These are phyloP conservation scores for Tetracentron sinense DNA, from an alignment of 164 flowering plant genomes.

Conservation along the genomic window DNA sequence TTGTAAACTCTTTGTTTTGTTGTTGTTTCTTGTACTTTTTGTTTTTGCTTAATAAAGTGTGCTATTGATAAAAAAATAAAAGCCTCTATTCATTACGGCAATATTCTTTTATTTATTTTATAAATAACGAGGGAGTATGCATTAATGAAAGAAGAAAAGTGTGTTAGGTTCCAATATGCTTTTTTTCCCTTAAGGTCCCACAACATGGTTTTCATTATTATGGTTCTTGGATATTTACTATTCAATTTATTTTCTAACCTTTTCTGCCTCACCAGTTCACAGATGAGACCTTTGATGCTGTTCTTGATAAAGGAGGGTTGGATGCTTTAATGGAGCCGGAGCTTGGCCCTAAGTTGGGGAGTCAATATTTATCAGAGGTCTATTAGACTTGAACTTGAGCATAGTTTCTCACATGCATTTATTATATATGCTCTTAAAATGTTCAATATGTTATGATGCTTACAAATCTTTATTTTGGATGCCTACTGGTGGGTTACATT, in stretches of 20 bases:
- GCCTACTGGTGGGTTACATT: constrained; percentile 7
- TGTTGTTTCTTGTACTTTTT: no score
- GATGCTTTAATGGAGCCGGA: constrained; percentile 99
- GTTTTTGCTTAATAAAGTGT: no score
- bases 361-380: constrained; percentile 81
- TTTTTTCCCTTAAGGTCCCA: no score
- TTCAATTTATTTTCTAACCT: background rate
- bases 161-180: no score
- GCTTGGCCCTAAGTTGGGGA: constrained; percentile 73
- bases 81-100: no score
- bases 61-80: no score
- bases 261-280: constrained; percentile 44
- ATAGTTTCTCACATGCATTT: constrained; percentile 13
- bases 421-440: background rate
- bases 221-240: no score
- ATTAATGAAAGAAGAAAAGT: no score
- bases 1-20: no score
- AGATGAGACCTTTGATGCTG: constrained; percentile 60
- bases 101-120: no score
- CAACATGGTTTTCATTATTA: no score
- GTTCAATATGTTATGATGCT: background rate
- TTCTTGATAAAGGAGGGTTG: constrained; percentile 92
- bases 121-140: no score
- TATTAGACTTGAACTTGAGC: constrained; percentile 16
- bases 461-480: constrained; percentile 8